phyloP scores from a whole-genome alignment of 345 rosid genomes.

The Toxicodendron radicans region DNA sequence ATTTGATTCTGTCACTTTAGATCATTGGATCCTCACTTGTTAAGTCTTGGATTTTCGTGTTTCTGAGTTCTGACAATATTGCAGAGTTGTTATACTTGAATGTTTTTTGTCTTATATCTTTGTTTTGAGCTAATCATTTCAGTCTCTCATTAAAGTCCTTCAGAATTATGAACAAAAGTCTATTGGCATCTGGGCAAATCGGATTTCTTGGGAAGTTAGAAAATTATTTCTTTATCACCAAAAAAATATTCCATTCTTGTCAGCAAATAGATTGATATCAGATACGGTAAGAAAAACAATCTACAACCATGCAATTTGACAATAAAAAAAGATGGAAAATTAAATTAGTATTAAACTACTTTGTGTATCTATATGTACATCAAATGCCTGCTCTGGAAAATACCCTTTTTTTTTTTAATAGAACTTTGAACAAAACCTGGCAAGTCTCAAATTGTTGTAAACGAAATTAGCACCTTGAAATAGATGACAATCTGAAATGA shows the following conservation, averaged over 20 bases:
- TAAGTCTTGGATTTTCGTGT: constrained; percentile 7
- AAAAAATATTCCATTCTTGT: not conserved
- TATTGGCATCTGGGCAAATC: constrained; percentile 13
- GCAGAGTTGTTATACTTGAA: constrained; percentile 18
- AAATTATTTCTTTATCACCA: constrained; percentile 10
- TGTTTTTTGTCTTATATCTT: constrained; percentile 25
- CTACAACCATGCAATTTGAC: not conserved
- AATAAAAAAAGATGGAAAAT: too few species aligned
- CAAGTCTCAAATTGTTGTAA: not conserved
- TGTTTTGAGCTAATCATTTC: constrained; percentile 28
- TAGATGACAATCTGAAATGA: not conserved
- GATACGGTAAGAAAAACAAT: not conserved
- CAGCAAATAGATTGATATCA: not conserved
- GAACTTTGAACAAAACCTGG: not conserved
- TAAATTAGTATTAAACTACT: too few species aligned
- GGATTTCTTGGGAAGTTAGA: not conserved
- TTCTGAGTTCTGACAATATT: constrained; percentile 34
- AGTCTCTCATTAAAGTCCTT: constrained; percentile 21
- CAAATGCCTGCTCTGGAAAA: not conserved
- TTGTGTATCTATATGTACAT: not conserved
- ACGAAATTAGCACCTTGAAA: not conserved
- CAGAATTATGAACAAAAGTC: not conserved
- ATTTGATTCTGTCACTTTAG: constrained; percentile 25
- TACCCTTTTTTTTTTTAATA: not conserved
- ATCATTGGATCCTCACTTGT: constrained; percentile 32